Base-by-base conservation (phyloP, 2,329 filamentous ascomycete species). In the Neonectria neomacrospora region DNA sequence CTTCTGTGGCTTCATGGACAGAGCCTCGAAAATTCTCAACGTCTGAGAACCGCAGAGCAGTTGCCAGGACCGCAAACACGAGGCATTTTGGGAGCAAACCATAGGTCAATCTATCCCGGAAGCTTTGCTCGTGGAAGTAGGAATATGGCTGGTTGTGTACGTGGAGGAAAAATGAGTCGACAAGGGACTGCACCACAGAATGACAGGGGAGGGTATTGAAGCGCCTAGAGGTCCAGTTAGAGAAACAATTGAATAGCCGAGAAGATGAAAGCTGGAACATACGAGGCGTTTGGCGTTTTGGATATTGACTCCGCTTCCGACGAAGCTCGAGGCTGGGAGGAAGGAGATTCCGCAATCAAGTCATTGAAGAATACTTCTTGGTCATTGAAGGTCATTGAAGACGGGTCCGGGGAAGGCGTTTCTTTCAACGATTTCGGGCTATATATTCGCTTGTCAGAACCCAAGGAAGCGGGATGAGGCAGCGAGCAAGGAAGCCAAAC, bases 51-150 rank as follows among this genome's bases (percentile, higher is more conserved):
- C 63, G 37, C 5, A 59, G 26, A 1, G 63, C 54, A 1, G 58
- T 59, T 3, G 63, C 63, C 4, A 65, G n/a, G 4, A 65, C 55
- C 0, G 63, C 58, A 20, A 65, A 56, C 3, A 65, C 51, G 1
- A 65, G 12, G 16, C 55, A 59, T 18, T 58, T 59, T 7, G 63
- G 63, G 1, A 65, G 16, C 16, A 39, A 30, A 3, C 59, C 58
- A 5, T 44, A 50, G 6, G 54, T 22, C 5, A 61, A 28, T 14
- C 39, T 37, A 14, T 58, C 48, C 1, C 54, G 63, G 20, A 65
- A 65, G 37, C 28, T 58, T 12, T 51, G 48, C 44, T 65, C 63
- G n/a, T 65, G 63, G 20, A 65, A 65, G 41, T 61, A 65, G 2
- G 58, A 58, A 32, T 65, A 65, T 8, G 63, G 61, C 14, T 64